These are phyloP conservation scores for Gentiana dahurica DNA, from an alignment of 257 asterid species.

Conservation along the genomic window DNA sequence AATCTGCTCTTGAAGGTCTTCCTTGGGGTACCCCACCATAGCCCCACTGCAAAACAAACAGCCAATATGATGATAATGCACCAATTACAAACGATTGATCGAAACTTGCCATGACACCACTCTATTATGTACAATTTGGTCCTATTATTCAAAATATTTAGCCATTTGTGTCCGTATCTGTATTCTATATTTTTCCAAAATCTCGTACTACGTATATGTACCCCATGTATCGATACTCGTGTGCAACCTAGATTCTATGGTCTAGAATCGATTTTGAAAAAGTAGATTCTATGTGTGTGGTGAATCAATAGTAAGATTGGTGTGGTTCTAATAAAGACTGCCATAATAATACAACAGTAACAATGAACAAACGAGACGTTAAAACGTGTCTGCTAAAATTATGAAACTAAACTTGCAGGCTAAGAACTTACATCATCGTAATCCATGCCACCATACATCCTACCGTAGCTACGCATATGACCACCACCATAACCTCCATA, in stretches of 20 bases:
- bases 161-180: neutral
- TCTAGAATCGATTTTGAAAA: too few species aligned
- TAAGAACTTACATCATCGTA: conserved; percentile 78
- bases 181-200: neutral
- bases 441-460: conserved; percentile 82
- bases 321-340: too few species aligned
- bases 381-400: neutral
- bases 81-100: too few species aligned
- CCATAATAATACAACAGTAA: neutral
- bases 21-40: conserved; percentile 75
- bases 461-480: conserved; percentile 67
- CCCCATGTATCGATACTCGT: too few species aligned
- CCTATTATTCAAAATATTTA: neutral
- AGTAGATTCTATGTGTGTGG: too few species aligned
- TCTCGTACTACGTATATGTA: neutral
- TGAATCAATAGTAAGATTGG: too few species aligned
- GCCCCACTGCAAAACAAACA: conserved; percentile 66
- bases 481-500: conserved; percentile 77
- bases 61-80: neutral
- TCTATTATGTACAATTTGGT: neutral
- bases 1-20: conserved; percentile 77
- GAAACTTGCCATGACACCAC: too few species aligned
- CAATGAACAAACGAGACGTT: neutral
- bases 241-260: neutral
- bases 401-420: neutral